Percentiles rank a stretch among this genome's conserved stretches.
phyloP scores from a whole-genome alignment of 148 eudicot genomes.

The Mesembryanthemum crystallinum region DNA sequence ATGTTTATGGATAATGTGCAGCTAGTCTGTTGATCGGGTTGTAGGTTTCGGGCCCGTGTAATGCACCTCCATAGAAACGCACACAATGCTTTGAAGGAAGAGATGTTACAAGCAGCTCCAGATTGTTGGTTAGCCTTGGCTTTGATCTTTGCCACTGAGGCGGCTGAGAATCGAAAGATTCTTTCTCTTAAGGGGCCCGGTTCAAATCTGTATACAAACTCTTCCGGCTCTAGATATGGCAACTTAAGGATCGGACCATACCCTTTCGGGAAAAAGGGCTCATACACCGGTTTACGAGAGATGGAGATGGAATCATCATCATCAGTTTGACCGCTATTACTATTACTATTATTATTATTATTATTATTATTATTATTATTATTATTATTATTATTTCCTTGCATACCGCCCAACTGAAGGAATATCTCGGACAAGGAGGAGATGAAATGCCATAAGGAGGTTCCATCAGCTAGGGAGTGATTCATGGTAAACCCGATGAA shows the following conservation, averaged over 20 bases:
- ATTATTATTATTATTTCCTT: background rate
- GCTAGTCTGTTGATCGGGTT: slow-evolving; percentile 38
- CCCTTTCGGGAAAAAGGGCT: slow-evolving; percentile 12
- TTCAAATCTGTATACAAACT: slow-evolving; percentile 15
- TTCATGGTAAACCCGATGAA: slow-evolving; percentile 54
- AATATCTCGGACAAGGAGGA: slow-evolving; percentile 41
- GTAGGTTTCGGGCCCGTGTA: slow-evolving; percentile 23
- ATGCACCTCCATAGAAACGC: slow-evolving; percentile 15
- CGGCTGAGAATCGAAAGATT: slow-evolving; percentile 59
- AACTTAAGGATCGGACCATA: slow-evolving; percentile 28
- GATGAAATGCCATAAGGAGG: slow-evolving; percentile 57
- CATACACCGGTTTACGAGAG: slow-evolving; percentile 11
- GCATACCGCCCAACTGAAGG: background rate
- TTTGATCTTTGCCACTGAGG: slow-evolving; percentile 44
- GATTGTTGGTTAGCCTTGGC: slow-evolving; percentile 34
- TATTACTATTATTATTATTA: background rate
- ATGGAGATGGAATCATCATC: background rate
- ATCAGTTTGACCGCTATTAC: no score
- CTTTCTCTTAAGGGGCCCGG: slow-evolving; percentile 46
- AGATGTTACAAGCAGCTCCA: slow-evolving; percentile 19
- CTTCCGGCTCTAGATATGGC: slow-evolving; percentile 38
- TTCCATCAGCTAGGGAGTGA: slow-evolving; percentile 56
- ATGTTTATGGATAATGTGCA: slow-evolving; percentile 56
- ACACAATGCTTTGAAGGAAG: slow-evolving; percentile 5
- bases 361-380: background rate